Percentiles rank a stretch among this genome's conserved stretches.
phyloP scores from a whole-genome alignment of 2,329 filamentous ascomycete species.

The Sarocladium strictum region DNA sequence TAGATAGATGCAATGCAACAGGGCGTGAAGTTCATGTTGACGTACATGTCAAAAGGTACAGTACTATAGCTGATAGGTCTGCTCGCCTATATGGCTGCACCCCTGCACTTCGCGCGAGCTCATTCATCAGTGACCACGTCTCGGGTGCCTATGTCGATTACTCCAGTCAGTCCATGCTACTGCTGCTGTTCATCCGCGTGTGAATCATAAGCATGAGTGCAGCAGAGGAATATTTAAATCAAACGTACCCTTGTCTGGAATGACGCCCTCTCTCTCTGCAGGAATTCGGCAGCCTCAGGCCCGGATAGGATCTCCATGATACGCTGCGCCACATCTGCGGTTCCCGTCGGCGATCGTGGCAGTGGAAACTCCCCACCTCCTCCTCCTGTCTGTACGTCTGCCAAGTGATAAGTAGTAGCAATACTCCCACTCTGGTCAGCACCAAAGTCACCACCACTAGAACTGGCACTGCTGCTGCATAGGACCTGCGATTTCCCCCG shows the following conservation, averaged over 20 bases:
- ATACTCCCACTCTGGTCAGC: neutral
- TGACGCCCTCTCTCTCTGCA: neutral
- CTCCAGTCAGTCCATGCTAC: neutral
- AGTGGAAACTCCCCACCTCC: no score
- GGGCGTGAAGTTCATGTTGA: no score
- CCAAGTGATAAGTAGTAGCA: neutral
- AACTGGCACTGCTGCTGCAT: neutral
- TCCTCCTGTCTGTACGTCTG: neutral
- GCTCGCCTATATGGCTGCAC: slow-evolving; percentile 1
- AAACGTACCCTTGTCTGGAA: neutral
- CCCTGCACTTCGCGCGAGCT: neutral
- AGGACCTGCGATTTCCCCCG: neutral
- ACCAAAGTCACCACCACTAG: no score
- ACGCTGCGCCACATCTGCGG: neutral
- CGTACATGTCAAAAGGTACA: neutral
- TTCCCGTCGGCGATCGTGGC: neutral
- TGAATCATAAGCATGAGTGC: neutral
- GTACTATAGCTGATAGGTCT: neutral
- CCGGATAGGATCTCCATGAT: neutral
- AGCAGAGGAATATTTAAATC: neutral
- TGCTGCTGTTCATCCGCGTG: neutral
- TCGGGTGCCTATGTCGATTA: neutral
- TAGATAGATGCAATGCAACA: no score
- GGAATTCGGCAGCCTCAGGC: neutral
- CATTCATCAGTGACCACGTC: neutral